phyloP scores from a whole-genome alignment of 495 filamentous ascomycete species.

The Delitschia confertaspora region DNA sequence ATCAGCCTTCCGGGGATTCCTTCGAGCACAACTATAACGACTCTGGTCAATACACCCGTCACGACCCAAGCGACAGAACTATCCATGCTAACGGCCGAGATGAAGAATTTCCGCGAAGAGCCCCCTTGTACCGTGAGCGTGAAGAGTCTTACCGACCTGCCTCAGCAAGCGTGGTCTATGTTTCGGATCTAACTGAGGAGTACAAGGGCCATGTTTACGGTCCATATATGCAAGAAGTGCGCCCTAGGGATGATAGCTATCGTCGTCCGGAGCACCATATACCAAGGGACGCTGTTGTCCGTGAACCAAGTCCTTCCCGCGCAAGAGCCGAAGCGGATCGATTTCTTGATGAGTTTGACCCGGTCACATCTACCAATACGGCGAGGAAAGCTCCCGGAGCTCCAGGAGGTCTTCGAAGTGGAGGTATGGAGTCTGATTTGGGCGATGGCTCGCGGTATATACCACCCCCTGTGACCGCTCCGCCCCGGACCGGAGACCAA shows the following conservation, averaged over 20 bases:
- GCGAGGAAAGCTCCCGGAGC: not conserved
- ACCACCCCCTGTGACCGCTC: conserved; percentile 11
- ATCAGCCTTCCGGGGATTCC: conserved; percentile 14
- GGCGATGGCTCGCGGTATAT: conserved; percentile 23
- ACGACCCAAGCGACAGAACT: conserved; percentile 5
- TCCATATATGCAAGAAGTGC: conserved; percentile 2
- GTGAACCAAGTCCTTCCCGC: conserved; percentile 11
- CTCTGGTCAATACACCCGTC: conserved; percentile 15
- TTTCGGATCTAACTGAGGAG: conserved; percentile 7
- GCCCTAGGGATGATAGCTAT: conserved; percentile 11
- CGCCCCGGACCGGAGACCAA: conserved; percentile 3
- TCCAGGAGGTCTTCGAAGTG: too few relatives aligned
- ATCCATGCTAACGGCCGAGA: conserved; percentile 12
- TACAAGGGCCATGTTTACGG: conserved; percentile 9
- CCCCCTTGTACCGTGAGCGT: conserved; percentile 16
- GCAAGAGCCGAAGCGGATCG: conserved; percentile 35
- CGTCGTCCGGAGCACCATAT: conserved; percentile 15
- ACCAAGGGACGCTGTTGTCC: conserved; percentile 2
- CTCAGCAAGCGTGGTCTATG: conserved; percentile 9
- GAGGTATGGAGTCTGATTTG: conserved; percentile 4
- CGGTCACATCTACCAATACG: conserved; percentile 7
- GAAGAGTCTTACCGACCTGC: conserved; percentile 6
- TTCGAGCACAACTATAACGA: conserved; percentile 16
- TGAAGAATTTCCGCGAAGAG: conserved; percentile 15
- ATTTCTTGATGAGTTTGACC: conserved; percentile 38